These are phyloP conservation scores for Lasiodiplodia sp. DNA, from an alignment of 2,329 filamentous ascomycete genomes.

Conservation along the genomic window DNA sequence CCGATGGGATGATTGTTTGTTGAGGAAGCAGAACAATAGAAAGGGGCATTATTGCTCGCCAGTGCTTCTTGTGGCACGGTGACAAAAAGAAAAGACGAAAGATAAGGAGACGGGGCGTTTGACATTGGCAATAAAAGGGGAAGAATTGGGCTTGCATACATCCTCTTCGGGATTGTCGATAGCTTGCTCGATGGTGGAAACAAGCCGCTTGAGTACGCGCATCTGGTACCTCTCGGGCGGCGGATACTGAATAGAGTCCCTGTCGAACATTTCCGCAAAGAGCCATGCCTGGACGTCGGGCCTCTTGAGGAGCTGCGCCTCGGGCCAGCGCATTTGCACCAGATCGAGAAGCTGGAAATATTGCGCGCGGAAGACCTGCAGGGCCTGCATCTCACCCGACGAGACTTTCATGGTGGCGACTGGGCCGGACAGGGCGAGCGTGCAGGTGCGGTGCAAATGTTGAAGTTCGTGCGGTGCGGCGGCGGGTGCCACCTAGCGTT, in stretches of 20 bases:
- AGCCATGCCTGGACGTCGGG: slow-evolving; percentile 71
- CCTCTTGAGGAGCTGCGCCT: slow-evolving; percentile 63
- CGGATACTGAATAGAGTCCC: slow-evolving; percentile 60
- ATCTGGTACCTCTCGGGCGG: slow-evolving; percentile 75
- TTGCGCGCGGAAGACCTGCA: slow-evolving; percentile 69
- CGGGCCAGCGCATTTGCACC: slow-evolving; percentile 68
- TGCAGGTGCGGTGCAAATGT: background rate
- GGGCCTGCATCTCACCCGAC: slow-evolving; percentile 34
- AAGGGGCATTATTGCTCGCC: slow-evolving; percentile 7
- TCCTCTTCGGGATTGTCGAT: slow-evolving; percentile 85
- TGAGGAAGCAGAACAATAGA: background rate
- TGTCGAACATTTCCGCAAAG: slow-evolving; percentile 71
- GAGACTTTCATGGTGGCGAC: slow-evolving; percentile 4
- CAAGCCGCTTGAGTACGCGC: slow-evolving; percentile 75
- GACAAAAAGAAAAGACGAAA: background rate
- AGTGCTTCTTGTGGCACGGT: slow-evolving; percentile 12
- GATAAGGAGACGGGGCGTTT: background rate
- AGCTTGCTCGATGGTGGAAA: slow-evolving; percentile 73
- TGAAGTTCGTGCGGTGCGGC: slow-evolving; percentile 12
- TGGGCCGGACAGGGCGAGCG: slow-evolving; percentile 1
- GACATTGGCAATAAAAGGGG: slow-evolving; percentile 3
- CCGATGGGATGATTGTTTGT: slow-evolving; percentile 6
- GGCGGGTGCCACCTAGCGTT: slow-evolving; percentile 20
- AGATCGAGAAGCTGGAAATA: slow-evolving; percentile 78
- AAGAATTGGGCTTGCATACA: slow-evolving; percentile 65